Base-by-base conservation (phyloP, 139 green algal genomes). In the Diplosphaera chodatii region DNA sequence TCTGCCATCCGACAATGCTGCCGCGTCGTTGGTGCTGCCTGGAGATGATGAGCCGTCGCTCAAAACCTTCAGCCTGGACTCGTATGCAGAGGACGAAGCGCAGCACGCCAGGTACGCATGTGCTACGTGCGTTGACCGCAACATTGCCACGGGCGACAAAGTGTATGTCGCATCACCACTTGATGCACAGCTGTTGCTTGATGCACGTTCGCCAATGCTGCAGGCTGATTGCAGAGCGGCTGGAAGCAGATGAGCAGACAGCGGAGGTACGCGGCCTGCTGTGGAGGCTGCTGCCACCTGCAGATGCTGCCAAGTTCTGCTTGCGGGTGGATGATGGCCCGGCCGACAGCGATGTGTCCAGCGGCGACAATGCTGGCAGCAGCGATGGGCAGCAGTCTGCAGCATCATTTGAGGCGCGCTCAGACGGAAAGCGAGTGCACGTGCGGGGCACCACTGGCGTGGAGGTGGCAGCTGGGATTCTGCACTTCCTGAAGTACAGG, bases 401-500 rank as follows among this genome's bases (percentile, higher is more conserved):
- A 65, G n/a, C 59, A 3, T 65, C 59, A 6, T 31, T 31, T 32
- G 59, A 65, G 25, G 59, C 59, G 59, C 21, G 59, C 25, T 65
- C 59, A 21, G 59, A 32, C 25, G n/a, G 59, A 5, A 32, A 31
- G 15, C 40, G 20, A 21, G 56, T 83, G 32, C 55, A 70, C 32
- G 66, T 80, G 8, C 10, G 32, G 22, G 78, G 74, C 21, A 83
- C 67, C 21, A 80, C 77, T 40, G 67, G 77, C 25, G 67, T 76
- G 27, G 68, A 83, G 64, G 55, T 85, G 13, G 77, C 80, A 23
- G 68, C 71, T 25, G 81, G 77, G 29, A 30, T 84, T 21, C 74
- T 84, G 56, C 77, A 69, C 73, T 86, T 80, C 66, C 67, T 86
- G 37, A 86, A 86, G 74, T 32, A 82, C 20, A 66, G n/a, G 48